These are phyloP conservation scores for Keqinozyma sinolaborantium DNA, from an alignment of 1,139 yeast genomes.

Conservation along the genomic window DNA sequence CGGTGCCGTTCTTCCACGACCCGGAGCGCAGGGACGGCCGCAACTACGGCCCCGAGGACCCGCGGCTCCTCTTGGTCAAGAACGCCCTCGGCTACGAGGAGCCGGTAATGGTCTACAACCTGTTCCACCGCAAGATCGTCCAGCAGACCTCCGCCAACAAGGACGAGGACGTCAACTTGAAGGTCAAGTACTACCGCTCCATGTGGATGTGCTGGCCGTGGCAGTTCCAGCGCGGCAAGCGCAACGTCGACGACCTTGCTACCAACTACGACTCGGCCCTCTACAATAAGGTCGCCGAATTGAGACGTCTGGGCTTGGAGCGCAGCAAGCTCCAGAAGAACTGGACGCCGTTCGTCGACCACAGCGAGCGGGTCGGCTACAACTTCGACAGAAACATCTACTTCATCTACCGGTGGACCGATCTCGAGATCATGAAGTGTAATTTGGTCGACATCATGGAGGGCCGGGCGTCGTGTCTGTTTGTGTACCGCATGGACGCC, in stretches of 20 bases:
- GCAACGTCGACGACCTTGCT: slow-evolving; percentile 20
- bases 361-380: slow-evolving; percentile 10
- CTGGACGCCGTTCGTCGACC: slow-evolving; percentile 29
- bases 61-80: slow-evolving; percentile 30
- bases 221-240: slow-evolving; percentile 34
- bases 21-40: slow-evolving; percentile 15
- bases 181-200: slow-evolving; percentile 18
- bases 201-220: slow-evolving; percentile 36
- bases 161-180: slow-evolving; percentile 13
- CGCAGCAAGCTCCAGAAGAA: slow-evolving; percentile 20
- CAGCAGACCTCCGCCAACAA: slow-evolving; percentile 1
- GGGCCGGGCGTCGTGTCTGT: slow-evolving; percentile 14
- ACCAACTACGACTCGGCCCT: slow-evolving; percentile 12
- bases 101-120: slow-evolving; percentile 33
- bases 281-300: slow-evolving; percentile 25
- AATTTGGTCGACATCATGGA: slow-evolving; percentile 11
- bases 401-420: slow-evolving; percentile 27
- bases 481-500: slow-evolving; percentile 14
- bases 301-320: slow-evolving; percentile 16
- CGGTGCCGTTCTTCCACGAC: slow-evolving; percentile 32
- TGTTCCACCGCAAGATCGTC: slow-evolving; percentile 23
- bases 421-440: slow-evolving; percentile 24
- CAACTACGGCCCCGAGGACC: slow-evolving; percentile 44
- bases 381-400: slow-evolving; percentile 17
- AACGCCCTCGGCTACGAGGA: slow-evolving; percentile 31